Evolutionary conservation across 202 grass and related monocot species (phyloP).

Genomic region (Musa balbisiana): DNA sequence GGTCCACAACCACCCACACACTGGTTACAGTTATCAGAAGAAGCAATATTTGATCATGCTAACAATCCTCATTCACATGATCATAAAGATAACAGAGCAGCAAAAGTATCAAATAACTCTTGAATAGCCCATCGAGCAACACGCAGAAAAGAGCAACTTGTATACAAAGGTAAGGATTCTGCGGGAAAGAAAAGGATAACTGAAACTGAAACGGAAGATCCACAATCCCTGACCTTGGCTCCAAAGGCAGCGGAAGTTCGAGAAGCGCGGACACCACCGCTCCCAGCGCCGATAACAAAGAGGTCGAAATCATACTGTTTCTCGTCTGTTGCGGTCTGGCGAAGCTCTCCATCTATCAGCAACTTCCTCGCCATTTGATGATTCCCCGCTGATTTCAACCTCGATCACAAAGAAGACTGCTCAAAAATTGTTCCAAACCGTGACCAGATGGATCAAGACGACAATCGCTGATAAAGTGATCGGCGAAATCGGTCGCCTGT

Average conservation of each 20-base stretch:
- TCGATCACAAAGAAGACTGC: background rate
- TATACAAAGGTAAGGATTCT: background rate
- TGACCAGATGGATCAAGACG: background rate
- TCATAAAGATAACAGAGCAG: background rate
- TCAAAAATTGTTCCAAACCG: background rate
- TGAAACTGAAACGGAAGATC: background rate
- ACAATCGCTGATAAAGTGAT: too few relatives aligned
- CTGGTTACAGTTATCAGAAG: too few relatives aligned
- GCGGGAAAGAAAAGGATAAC: background rate
- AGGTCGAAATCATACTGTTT: constrained; percentile 63
- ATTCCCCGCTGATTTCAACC: background rate
- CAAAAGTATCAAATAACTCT: background rate
- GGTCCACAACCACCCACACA: background rate
- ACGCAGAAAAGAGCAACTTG: background rate
- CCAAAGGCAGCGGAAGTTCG: constrained; percentile 67
- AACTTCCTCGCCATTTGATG: constrained; percentile 73
- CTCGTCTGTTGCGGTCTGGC: background rate
- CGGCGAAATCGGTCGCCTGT: background rate
- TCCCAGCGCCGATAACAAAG: constrained; percentile 89
- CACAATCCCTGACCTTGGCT: constrained; percentile 45
- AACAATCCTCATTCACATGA: background rate
- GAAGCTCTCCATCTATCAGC: constrained; percentile 51
- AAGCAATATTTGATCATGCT: too few relatives aligned
- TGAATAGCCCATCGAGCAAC: background rate
- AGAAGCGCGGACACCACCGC: constrained; percentile 76